Conservation (phyloP, 108 stramenopile genomes). For the Conticribra weissflogii region DNA sequence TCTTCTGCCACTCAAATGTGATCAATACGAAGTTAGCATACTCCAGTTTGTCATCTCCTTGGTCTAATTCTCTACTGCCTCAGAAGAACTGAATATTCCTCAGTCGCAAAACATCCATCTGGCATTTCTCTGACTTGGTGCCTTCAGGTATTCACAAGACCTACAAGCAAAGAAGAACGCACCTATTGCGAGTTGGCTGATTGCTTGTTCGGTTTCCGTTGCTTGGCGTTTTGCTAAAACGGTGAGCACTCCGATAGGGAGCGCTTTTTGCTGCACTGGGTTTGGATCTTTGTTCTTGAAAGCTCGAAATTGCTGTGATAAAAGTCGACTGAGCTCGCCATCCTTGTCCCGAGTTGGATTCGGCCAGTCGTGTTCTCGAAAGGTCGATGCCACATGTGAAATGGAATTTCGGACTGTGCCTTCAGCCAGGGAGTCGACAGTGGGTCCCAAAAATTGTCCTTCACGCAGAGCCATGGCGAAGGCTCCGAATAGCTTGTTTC, state of each 20-base stretch:
- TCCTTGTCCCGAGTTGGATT: constrained; percentile 28
- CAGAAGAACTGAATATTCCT: neutral
- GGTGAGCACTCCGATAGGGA: neutral
- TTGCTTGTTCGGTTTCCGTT: constrained; percentile 3
- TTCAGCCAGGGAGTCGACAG: constrained; percentile 10
- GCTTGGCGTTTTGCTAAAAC: neutral
- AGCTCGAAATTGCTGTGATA: constrained; percentile 10
- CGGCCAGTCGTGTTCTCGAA: constrained; percentile 10
- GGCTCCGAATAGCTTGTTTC: constrained; percentile 13
- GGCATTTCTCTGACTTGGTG: neutral
- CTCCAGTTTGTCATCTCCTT: no score
- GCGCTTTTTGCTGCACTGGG: no score
- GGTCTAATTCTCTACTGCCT: neutral
- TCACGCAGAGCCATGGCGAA: constrained; percentile 21
- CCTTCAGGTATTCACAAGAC: constrained; percentile 5
- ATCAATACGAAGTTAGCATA: neutral
- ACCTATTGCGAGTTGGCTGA: no score
- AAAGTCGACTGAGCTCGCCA: constrained; percentile 17
- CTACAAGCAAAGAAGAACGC: constrained; percentile 2
- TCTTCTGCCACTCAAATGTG: no score
- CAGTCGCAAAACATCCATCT: neutral
- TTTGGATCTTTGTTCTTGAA: no score
- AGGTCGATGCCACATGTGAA: constrained; percentile 27
- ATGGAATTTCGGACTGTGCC: constrained; percentile 23
- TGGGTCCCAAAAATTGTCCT: constrained; percentile 9